Percentiles rank a stretch among this genome's conserved stretches.
These are phyloP conservation scores for Fusarium brevicatenulatum DNA, from an alignment of 2,329 filamentous ascomycete genomes.

Conservation along the genomic window DNA sequence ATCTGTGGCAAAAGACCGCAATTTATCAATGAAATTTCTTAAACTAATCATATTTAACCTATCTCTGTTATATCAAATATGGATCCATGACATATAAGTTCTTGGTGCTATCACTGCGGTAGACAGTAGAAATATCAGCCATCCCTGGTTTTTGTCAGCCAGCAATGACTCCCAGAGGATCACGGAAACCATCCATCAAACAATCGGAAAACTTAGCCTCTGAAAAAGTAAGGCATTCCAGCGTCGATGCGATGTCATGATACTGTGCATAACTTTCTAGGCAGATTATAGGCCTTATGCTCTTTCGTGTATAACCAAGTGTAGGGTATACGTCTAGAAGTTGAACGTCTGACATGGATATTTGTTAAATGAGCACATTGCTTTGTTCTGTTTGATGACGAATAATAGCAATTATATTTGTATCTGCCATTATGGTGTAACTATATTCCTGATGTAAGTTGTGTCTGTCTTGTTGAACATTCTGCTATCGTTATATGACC, in stretches of 20 bases:
- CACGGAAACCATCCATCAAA: not conserved
- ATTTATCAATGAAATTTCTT: conserved; percentile 1
- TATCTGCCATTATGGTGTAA: too few relatives aligned
- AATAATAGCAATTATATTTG: not conserved
- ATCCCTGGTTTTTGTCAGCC: not conserved
- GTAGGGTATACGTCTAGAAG: not conserved
- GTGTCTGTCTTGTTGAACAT: not conserved
- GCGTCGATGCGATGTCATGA: too few relatives aligned
- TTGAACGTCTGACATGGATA: not conserved
- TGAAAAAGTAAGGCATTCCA: too few relatives aligned
- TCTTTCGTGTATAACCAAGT: not conserved
- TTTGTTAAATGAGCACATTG: not conserved
- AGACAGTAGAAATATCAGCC: not conserved
- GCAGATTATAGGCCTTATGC: not conserved
- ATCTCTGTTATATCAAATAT: not conserved
- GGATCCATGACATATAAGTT: not conserved
- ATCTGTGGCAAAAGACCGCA: conserved; percentile 8
- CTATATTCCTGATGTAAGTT: too few relatives aligned
- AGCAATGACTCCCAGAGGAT: not conserved
- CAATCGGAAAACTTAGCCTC: not conserved
- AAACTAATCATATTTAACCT: not conserved
- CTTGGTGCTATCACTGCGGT: not conserved
- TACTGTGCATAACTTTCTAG: not conserved
- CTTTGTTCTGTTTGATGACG: not conserved
- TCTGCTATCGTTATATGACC: not conserved